Base-by-base conservation (phyloP, 2,329 filamentous ascomycete genomes). In the Colletotrichum magnum region DNA sequence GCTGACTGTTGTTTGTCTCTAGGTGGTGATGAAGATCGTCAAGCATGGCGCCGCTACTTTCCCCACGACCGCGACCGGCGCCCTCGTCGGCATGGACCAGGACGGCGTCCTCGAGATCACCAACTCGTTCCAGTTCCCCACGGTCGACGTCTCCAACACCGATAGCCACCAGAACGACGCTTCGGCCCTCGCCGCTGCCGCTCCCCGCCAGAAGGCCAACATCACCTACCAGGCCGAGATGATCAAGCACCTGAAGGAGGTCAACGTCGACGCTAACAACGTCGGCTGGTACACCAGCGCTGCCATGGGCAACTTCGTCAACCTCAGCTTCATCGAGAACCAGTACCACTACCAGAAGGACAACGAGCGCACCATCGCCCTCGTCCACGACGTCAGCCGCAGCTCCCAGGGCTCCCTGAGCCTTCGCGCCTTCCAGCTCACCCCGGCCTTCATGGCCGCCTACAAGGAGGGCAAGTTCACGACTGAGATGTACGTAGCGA, bases 391-490 rank as follows among this genome's bases (percentile, higher is more conserved):
- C 79, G 93, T 97, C 75, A 97, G 94, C 89, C 90, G 95, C 81
- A 98, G 94, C 81, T 94, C 94, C 10, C 95, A 98, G 83, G 96
- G 96, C 48, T 92, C 93, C 74, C 84, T 98, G 74, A 97, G 93
- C 81, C 85, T 99, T 76, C 90, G 95, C 77, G 96, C 96, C 56
- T 98, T 97, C 89, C 91, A 94, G 76, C 87, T 99, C 72, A 95
- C 94, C n/a, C 87, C 89, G 50, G 87, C 88, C 73, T 98, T 99
- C 83, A 94, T 98, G 89, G 84, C 90, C 51, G 94, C 94, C 12
- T 97, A 93, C 85, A 97, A 97, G 87, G 96, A 99, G 88, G 91
- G 90, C 83, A 98, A 98, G 84, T 99, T 99, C 86, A 97, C 94
- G 45, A 95, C 94, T 1, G 96, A 99, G 81, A 94, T 89, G 95